Evolutionary conservation across 2,329 filamentous ascomycete species (phyloP).

Genomic region (Delphinella strobiligena): DNA sequence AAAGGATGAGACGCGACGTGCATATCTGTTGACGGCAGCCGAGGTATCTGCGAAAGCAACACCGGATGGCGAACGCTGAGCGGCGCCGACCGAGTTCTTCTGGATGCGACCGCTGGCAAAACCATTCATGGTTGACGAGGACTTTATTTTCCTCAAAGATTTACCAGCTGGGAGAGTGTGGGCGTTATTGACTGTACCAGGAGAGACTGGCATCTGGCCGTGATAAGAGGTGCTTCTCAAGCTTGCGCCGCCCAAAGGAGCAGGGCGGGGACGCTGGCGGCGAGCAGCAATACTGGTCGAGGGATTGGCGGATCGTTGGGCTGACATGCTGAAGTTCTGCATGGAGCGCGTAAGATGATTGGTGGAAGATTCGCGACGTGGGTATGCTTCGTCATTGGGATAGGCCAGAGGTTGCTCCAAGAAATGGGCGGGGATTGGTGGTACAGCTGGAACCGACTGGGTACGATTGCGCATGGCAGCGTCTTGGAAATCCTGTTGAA

Average conservation of each 20-base stretch:
- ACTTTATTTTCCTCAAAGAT: conserved; percentile 38
- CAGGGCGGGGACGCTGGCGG: conserved; percentile 27
- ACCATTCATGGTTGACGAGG: conserved; percentile 32
- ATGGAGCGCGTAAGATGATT: conserved; percentile 23
- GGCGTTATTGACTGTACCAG: conserved; percentile 17
- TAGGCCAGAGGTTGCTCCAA: conserved; percentile 21
- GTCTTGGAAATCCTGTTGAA: conserved; percentile 22
- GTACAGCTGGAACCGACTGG: conserved; percentile 9
- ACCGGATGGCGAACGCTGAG: conserved; percentile 36
- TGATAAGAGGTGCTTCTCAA: conserved; percentile 31
- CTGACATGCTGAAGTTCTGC: conserved; percentile 22
- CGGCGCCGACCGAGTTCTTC: conserved; percentile 32
- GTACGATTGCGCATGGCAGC: conserved; percentile 10
- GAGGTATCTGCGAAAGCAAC: conserved; percentile 33
- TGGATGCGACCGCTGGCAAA: conserved; percentile 32
- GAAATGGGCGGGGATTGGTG: conserved; percentile 3
- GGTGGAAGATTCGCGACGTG: conserved; percentile 19
- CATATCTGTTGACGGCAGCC: conserved; percentile 34
- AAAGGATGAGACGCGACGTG: conserved; percentile 26
- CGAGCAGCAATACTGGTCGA: conserved; percentile 29
- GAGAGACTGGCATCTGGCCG: conserved; percentile 27
- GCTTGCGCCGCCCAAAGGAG: conserved; percentile 26
- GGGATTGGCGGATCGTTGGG: conserved; percentile 16
- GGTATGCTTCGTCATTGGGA: conserved; percentile 19
- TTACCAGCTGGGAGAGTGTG: conserved; percentile 54